These are phyloP conservation scores for Eremomyces bilateralis DNA, from an alignment of 495 filamentous ascomycete genomes.

Conservation along the genomic window DNA sequence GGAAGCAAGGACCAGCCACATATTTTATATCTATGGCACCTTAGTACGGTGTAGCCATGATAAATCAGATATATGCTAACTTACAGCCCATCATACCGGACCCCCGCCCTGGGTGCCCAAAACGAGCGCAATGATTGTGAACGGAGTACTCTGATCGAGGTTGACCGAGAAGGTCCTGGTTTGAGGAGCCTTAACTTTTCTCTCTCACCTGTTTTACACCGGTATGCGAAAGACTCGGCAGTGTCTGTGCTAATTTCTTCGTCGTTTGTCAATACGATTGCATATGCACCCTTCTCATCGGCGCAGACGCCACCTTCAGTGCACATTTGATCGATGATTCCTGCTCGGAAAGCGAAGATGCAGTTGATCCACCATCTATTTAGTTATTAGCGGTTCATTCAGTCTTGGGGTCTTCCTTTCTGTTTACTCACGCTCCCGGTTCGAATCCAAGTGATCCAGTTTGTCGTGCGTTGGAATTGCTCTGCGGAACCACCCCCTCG, in stretches of 20 bases:
- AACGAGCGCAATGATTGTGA: constrained; percentile 15
- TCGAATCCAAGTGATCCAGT: constrained; percentile 12
- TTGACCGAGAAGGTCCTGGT: constrained; percentile 9
- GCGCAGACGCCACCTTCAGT: constrained; percentile 13
- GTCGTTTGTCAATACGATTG: constrained; percentile 14
- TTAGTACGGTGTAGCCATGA: no score
- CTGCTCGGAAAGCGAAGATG: constrained; percentile 17
- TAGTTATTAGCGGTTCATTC: no score
- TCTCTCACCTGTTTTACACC: constrained; percentile 9
- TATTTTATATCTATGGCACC: neutral
- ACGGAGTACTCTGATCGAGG: constrained; percentile 16
- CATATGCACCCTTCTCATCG: constrained; percentile 17
- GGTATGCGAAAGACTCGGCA: constrained; percentile 13
- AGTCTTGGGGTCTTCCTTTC: no score
- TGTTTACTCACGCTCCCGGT: constrained; percentile 19
- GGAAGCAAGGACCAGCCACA: neutral
- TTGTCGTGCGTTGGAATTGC: constrained; percentile 1
- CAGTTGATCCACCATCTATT: constrained; percentile 21
- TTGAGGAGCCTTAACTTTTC: constrained; percentile 15
- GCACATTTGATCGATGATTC: constrained; percentile 16
- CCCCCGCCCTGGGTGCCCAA: constrained; percentile 17
- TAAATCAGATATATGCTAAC: no score
- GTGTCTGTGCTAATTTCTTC: constrained; percentile 11
- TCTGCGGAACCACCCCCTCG: constrained; percentile 14
- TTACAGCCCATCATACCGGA: constrained; percentile 22